phyloP scores from a whole-genome alignment of 768 basidiomycete species.

The Tulasnella calospora region DNA sequence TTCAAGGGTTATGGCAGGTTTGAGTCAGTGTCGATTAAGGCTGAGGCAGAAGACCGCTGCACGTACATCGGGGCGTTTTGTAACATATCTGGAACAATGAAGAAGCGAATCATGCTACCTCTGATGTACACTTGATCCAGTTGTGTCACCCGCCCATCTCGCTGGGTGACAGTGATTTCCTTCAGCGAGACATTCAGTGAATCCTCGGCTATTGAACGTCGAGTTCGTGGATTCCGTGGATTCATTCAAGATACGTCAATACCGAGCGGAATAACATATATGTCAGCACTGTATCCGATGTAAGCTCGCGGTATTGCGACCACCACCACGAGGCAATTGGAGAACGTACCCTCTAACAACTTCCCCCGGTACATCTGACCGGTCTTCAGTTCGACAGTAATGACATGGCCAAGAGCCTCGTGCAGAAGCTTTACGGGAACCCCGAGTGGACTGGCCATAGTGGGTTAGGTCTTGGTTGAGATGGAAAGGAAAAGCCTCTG shows the following conservation, averaged over 20 bases:
- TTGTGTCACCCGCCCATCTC: conserved; percentile 97
- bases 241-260: background rate
- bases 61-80: conserved; percentile 98
- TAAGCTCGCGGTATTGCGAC: conserved; percentile 12
- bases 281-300: background rate
- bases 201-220: conserved; percentile 77
- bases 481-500: background rate
- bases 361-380: conserved; percentile 97
- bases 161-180: conserved; percentile 95
- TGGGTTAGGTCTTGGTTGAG: conserved; percentile 11
- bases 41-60: conserved; percentile 22
- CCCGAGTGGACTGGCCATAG: conserved; percentile 54
- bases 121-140: conserved; percentile 98
- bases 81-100: conserved; percentile 99
- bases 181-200: conserved; percentile 94
- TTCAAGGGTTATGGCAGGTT: background rate
- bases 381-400: conserved; percentile 97
- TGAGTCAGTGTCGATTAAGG: background rate
- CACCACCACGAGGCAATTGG: background rate
- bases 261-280: background rate
- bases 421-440: conserved; percentile 96
- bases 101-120: conserved; percentile 96
- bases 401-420: conserved; percentile 91
- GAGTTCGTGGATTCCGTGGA: background rate
- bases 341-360: conserved; percentile 79